Evolutionary conservation across 257 asterid species (phyloP).

Genomic region (Nicotiana knightiana): DNA sequence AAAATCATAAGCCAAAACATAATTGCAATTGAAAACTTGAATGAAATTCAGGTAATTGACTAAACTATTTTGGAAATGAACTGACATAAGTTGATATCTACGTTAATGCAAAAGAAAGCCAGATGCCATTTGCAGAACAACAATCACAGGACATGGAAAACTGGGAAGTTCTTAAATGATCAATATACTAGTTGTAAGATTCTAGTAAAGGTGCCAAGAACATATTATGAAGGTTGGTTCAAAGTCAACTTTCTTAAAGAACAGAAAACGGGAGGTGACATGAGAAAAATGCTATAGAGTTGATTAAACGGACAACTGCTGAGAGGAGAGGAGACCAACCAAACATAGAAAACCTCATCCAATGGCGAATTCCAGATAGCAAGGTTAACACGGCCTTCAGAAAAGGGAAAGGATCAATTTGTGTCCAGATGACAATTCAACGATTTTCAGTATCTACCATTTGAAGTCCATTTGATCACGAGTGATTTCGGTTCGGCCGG

Average conservation of each 20-base stretch:
- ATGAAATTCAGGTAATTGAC: neutral
- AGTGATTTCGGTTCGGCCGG: neutral
- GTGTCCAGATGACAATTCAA: neutral
- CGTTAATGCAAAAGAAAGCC: neutral
- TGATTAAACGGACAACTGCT: constrained; percentile 7
- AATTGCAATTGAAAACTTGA: neutral
- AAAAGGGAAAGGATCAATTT: neutral
- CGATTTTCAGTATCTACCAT: neutral
- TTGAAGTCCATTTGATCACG: neutral
- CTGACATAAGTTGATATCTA: neutral
- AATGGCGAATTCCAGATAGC: neutral
- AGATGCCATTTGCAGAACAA: neutral
- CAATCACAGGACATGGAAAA: neutral
- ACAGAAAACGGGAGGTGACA: neutral
- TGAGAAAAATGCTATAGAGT: neutral
- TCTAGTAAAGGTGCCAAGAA: neutral
- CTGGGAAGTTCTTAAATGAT: neutral
- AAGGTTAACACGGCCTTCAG: neutral
- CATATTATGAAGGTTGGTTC: neutral
- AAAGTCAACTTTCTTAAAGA: neutral
- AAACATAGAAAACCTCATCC: neutral
- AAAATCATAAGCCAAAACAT: neutral
- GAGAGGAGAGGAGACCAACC: neutral
- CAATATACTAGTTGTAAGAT: neutral
- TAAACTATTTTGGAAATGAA: neutral